Evolutionary conservation across 371 early-diverging fungal genomes (phyloP).

Genomic region (Mucor velutinosus): DNA sequence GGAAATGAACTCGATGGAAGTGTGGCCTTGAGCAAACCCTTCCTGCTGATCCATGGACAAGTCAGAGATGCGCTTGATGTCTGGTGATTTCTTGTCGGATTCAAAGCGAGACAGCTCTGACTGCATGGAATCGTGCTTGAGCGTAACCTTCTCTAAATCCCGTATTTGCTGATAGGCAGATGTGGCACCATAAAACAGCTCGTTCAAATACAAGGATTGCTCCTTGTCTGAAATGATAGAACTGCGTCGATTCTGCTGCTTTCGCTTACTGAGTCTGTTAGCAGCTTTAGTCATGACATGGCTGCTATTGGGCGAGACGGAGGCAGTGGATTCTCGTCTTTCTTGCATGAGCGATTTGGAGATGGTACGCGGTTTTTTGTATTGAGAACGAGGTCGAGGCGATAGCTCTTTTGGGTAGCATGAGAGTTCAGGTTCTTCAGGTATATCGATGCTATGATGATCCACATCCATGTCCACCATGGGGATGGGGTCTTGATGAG

Average conservation of each 20-base stretch:
- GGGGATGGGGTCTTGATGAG: neutral
- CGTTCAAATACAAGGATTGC: neutral
- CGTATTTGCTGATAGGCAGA: too few species aligned
- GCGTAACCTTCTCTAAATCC: neutral
- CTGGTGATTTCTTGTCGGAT: neutral
- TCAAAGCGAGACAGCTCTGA: neutral
- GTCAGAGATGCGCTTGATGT: neutral
- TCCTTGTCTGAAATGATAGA: neutral
- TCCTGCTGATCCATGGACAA: neutral
- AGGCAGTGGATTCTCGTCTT: neutral
- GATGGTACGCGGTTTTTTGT: neutral
- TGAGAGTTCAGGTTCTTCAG: neutral
- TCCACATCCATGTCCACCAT: neutral
- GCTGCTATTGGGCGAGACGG: neutral
- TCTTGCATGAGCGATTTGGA: neutral
- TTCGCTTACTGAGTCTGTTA: neutral
- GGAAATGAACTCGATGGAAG: neutral
- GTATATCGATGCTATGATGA: neutral
- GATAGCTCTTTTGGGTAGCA: neutral
- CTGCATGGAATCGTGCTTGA: neutral
- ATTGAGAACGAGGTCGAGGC: neutral
- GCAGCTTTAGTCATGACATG: neutral
- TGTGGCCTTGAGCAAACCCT: neutral
- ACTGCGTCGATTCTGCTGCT: neutral
- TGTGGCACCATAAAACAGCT: neutral